Evolutionary conservation across 2,329 filamentous ascomycete genomes (phyloP), one percentile per base, ranked within the genome.

Genomic region (Aspergillus novofumigatus): DNA sequence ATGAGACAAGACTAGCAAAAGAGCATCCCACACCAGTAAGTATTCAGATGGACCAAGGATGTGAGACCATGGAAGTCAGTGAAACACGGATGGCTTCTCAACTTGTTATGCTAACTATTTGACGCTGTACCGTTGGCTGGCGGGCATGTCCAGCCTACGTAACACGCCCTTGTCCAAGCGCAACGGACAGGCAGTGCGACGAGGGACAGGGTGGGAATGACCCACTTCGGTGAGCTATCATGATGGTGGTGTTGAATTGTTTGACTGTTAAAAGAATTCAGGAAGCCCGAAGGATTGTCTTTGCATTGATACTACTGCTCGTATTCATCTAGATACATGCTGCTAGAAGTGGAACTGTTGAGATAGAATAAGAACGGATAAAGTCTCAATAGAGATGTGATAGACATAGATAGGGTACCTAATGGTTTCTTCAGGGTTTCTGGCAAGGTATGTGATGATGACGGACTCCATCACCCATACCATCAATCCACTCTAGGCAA

Each of bases 141-240:
- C 47, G 23, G 59, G 49, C 57, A 51, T 45, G 52, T 53, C 29
- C 35, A 26, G 55, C 49, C 55, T 59, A 63, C 57, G 61, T 62
- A 63, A 62, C 57, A 49, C 59, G 25, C 47, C 55, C 55, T 63
- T 61, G 59, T 61, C 59, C 56, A 62, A 56, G 53, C 61, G 54
- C 60, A 57, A 61, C 54, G 57, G 48, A 38, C 56, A 55, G 45
- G 44, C 47, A 49, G 51, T 54, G 48, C 51, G 32, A 52, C 53
- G 51, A 53, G 32, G 21, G 26, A 50, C 49, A 28, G 14, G 49
- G 26, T 48, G 61, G 51, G 53, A 41, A 57, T 53, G 53, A 52
- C 54, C 51, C 53, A 59, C 51, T 47, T 23, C 11, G 42, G 42
- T 45, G 42, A 45, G 20, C 20, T 20, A 45, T 45, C 8, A 45